Conservation (phyloP, 345 rosid genomes). For the Physaria fendleri region DNA sequence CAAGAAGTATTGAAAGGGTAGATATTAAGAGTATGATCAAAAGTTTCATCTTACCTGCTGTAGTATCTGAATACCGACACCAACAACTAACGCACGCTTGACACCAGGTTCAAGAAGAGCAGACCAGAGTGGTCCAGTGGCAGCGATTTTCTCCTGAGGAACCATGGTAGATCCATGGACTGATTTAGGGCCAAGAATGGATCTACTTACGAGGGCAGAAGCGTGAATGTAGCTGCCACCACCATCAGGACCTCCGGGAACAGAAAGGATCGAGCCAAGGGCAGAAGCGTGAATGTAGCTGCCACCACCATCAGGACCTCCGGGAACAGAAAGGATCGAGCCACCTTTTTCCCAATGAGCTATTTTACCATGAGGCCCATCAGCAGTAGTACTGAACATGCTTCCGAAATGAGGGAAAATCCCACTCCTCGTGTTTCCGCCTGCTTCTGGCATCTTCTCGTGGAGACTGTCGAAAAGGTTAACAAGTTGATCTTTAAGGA, state of each 20-base stretch:
- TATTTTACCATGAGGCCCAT: constrained; percentile 49
- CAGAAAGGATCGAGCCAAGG: constrained; percentile 71
- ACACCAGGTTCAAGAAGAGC: no score
- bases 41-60: no score
- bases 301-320: constrained; percentile 55
- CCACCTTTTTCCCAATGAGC: constrained; percentile 71
- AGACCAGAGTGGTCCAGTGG: no score
- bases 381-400: constrained; percentile 67
- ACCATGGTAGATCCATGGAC: constrained; percentile 70
- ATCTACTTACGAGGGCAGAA: constrained; percentile 76
- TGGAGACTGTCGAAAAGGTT: constrained; percentile 84
- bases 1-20: no score
- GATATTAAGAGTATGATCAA: no score
- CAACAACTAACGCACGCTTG: no score
- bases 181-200: constrained; percentile 66
- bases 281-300: constrained; percentile 83
- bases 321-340: constrained; percentile 67
- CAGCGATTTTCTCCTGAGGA: no score
- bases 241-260: constrained; percentile 55
- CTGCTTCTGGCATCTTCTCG: constrained; percentile 77
- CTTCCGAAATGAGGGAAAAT: constrained; percentile 83
- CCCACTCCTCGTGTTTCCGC: constrained; percentile 72
- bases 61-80: no score
- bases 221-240: constrained; percentile 78
- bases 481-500: constrained; percentile 89